Evolutionary conservation across 352 stramenopile genomes (phyloP), one percentile per base, ranked within the genome.

Genomic region (Pythium dissimile): DNA sequence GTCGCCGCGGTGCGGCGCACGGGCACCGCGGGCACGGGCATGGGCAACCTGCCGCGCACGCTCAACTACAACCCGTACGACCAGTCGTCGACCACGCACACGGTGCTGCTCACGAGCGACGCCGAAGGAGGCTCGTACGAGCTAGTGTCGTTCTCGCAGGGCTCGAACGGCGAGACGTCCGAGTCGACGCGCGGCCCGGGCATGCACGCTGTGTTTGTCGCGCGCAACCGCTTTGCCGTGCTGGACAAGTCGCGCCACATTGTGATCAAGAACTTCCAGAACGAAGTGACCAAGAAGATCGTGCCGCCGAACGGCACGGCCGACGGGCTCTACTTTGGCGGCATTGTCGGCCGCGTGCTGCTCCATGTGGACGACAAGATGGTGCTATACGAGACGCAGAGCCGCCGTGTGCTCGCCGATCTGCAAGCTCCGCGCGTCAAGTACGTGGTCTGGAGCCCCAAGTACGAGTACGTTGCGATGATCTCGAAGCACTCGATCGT

Each of bases 261-360:
- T 71, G 77, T 99, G 32, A 97, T 99, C 64, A 99, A 99, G 79
- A 99, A 99, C 75, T 89, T 99, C 53, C 89, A 98, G 67, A 99
- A 99, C 73, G 95, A 99, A 73, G 97, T 98, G 21, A 98, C 94
- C 24, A 99, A 99, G 78, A 95, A 96, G 68, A 93, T 99, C 45
- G 82, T 91, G 37, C 90, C 96, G n/a, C 97, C 97, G 5, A 91
- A 98, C 34, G 89, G 95, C 31, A 98, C 85, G 48, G 89, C 97
- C 7, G 96, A 99, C 54, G 87, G 85, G 26, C 75, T 99, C 26
- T 98, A 98, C 77, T 97, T 98, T 54, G 97, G 92, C 51, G 97
- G 97, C 59, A 90, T 96, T 6, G 89, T 96, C n/a, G 97, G 97
- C n/a, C 93, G 97, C 49, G 84, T 99, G 52, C 84, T 99, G 51